Evolutionary conservation across 768 basidiomycete genomes (phyloP).

Genomic region (Phallus indusiatus): DNA sequence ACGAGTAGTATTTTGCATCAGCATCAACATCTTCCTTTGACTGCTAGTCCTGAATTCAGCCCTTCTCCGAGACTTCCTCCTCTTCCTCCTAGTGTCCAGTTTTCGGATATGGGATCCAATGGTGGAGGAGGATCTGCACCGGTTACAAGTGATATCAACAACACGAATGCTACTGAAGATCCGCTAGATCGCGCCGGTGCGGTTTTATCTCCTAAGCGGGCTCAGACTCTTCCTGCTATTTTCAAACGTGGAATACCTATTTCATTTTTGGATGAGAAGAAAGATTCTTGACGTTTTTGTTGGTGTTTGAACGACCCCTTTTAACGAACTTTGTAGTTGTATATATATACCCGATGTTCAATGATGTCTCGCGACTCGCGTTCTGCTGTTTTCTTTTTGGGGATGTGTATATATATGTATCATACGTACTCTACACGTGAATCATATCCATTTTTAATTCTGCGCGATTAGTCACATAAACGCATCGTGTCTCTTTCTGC

Average conservation of each 20-base stretch:
- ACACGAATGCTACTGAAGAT: neutral
- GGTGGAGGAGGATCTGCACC: neutral
- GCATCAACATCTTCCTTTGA: neutral
- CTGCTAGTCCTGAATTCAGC: neutral
- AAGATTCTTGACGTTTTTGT: neutral
- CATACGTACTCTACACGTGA: neutral
- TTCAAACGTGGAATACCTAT: neutral
- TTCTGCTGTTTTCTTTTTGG: neutral
- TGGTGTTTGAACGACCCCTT: neutral
- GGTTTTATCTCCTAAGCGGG: neutral
- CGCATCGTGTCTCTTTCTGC: too few species aligned
- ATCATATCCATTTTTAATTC: neutral
- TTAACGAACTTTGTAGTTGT: too few species aligned
- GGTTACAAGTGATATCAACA: neutral
- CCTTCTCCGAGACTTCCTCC: neutral
- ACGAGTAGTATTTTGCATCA: neutral
- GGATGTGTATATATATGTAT: neutral
- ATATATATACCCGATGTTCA: too few species aligned
- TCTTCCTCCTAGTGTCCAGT: neutral
- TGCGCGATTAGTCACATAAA: too few species aligned
- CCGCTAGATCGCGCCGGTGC: neutral
- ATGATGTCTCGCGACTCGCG: too few species aligned
- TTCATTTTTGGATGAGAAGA: neutral
- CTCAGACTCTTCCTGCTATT: neutral
- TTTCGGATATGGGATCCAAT: neutral